These are phyloP conservation scores for Arabidopsis suecica DNA, from an alignment of 345 rosid genomes.

Conservation along the genomic window DNA sequence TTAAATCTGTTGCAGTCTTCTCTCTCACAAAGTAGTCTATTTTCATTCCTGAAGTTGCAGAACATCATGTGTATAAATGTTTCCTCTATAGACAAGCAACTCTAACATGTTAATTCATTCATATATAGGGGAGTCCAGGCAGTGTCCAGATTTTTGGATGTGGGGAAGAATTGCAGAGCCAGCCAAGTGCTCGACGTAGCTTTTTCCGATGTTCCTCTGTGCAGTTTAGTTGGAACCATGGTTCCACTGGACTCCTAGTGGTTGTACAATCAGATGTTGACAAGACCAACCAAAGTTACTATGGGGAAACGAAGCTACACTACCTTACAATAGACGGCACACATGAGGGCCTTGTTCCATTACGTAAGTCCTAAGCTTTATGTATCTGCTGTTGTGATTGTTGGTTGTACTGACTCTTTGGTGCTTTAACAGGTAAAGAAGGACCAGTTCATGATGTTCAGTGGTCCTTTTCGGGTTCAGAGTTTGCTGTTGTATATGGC, in stretches of 20 bases:
- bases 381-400: background rate
- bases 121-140: constrained; percentile 82
- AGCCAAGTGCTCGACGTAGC: constrained; percentile 79
- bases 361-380: constrained; percentile 63
- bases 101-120: constrained; percentile 30
- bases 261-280: constrained; percentile 94
- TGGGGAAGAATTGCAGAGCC: constrained; percentile 65
- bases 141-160: constrained; percentile 90
- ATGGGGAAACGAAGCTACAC: constrained; percentile 89
- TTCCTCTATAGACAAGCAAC: background rate
- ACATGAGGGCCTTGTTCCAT: constrained; percentile 88
- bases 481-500: constrained; percentile 97
- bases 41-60: constrained; percentile 16
- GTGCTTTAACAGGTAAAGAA: constrained; percentile 76
- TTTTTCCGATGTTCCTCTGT: constrained; percentile 89
- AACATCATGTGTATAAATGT: background rate
- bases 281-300: constrained; percentile 95
- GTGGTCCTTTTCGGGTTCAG: constrained; percentile 88
- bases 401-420: constrained; percentile 45
- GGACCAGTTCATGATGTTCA: constrained; percentile 99
- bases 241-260: constrained; percentile 86
- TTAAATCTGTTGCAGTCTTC: background rate
- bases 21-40: background rate
- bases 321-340: constrained; percentile 87
- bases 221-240: constrained; percentile 81